Conservation (phyloP, 2,329 filamentous ascomycete species). For the Chalara sp. region DNA sequence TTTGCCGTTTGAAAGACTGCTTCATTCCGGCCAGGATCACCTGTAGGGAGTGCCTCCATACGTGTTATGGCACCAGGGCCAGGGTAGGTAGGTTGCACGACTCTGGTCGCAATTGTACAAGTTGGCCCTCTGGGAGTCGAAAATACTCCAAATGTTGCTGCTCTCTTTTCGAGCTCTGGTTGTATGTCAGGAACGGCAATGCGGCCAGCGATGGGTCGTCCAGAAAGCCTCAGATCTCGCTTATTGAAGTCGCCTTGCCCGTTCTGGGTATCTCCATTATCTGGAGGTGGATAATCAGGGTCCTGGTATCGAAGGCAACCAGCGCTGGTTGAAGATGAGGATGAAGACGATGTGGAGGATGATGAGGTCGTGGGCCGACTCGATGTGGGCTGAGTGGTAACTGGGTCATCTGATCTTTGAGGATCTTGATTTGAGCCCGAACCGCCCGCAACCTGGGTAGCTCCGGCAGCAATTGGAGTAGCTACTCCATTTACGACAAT, state of each 20-base stretch:
- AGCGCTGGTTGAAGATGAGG: too few species aligned
- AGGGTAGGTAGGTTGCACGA: background rate
- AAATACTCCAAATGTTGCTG: background rate
- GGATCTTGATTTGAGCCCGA: background rate
- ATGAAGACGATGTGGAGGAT: too few species aligned
- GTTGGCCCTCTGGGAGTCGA: background rate
- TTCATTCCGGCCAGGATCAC: background rate
- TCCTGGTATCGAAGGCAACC: too few species aligned
- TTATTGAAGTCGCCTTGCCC: too few species aligned
- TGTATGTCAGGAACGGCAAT: background rate
- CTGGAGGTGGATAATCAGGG: too few species aligned
- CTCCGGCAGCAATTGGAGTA: background rate
- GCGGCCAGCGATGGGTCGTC: too few species aligned
- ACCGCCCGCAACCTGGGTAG: background rate
- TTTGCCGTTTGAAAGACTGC: background rate
- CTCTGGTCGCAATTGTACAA: background rate
- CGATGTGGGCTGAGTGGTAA: background rate
- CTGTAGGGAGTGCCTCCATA: background rate
- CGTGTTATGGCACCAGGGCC: background rate
- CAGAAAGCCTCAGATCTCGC: too few species aligned
- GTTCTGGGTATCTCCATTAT: too few species aligned
- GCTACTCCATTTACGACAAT: background rate
- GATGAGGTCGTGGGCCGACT: background rate
- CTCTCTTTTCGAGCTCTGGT: background rate
- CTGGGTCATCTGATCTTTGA: background rate